Base-by-base conservation (phyloP, 805 yeast genomes). In the Pichia thaimueangensis region DNA sequence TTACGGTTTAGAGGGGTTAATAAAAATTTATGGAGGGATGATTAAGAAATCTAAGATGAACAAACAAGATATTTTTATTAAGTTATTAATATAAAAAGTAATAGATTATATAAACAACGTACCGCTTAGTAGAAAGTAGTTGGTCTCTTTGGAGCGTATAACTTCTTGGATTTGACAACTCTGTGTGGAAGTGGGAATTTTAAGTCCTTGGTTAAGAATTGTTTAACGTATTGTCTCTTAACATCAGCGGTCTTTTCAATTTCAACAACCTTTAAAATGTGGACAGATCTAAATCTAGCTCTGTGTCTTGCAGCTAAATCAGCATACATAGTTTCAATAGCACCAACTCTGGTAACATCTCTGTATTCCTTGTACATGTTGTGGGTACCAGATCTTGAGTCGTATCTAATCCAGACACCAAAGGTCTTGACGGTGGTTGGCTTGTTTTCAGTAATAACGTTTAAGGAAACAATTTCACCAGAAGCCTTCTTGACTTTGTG, bases 251-350 rank as follows among this genome's bases (percentile, higher is more conserved):
- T 80, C 84, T 87, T 89, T 74, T 82, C 95, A 68, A 93, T 82
- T 80, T 91, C 97, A 70, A 89, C 97, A 71, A 93, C 97, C 87
- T 93, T 93, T 73, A 93, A 86, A 73, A 93, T 87, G 86, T 93
- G 99, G 74, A 93, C 86, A 61, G 91, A 83, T 84, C 98, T 87
- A 82, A 93, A 93, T 82, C 99, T 88, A 68, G 98, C 93, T 84
- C 98, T 88, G 95, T 93, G 99, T 80, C 98, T 89, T 62, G 99
- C 97, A 75, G 99, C 99, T 85, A 93, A 85, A 76, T 93, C 99
- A 74, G 85, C 89, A 93, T 93, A 93, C 83, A 93, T 83, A 69
- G 93, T 78, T 74, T 86, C 95, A 68, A 93, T 97, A 61, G 97
- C 98, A 72, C 86, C 95, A 55, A 88, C 95, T 80, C 99, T 93